Conservation (phyloP, 2,329 filamentous ascomycete genomes). For the Neophaeococcomyces mojaviensis region DNA sequence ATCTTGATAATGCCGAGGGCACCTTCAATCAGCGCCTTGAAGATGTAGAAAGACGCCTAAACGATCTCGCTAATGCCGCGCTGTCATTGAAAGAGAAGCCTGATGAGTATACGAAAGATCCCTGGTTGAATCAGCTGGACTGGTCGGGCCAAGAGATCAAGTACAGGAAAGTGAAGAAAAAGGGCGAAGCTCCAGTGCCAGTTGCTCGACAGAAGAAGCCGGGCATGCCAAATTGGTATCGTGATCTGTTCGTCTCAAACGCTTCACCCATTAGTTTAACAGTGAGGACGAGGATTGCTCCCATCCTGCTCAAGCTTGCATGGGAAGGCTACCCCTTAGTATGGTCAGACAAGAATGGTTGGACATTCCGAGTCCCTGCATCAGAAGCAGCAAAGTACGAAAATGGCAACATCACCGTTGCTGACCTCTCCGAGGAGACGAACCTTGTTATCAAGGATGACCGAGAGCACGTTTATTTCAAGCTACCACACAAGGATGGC, state of each 20-base stretch:
- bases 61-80: constrained; percentile 68
- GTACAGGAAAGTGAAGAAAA: constrained; percentile 88
- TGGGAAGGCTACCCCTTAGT: constrained; percentile 87
- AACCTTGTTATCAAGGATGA: constrained; percentile 61
- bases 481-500: constrained; percentile 93
- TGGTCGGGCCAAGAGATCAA: constrained; percentile 90
- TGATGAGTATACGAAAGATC: constrained; percentile 66
- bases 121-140: constrained; percentile 88
- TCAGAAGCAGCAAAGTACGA: constrained; percentile 58
- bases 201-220: constrained; percentile 83
- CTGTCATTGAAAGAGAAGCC: constrained; percentile 63
- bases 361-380: constrained; percentile 74
- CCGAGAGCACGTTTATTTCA: constrained; percentile 64
- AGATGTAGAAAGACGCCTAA: constrained; percentile 68
- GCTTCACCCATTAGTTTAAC: constrained; percentile 63
- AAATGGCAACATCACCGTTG: constrained; percentile 63
- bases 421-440: constrained; percentile 70
- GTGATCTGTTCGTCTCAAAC: constrained; percentile 71
- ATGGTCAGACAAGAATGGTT: constrained; percentile 90
- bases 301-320: constrained; percentile 70
- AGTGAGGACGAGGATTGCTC: constrained; percentile 80
- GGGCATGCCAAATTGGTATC: constrained; percentile 94
- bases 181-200: constrained; percentile 68
- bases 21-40: constrained; percentile 72
- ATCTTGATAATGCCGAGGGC: constrained; percentile 73